These are phyloP conservation scores for Geosiphon pyriformis DNA, from an alignment of 192 early-diverging fungal genomes.

Conservation along the genomic window DNA sequence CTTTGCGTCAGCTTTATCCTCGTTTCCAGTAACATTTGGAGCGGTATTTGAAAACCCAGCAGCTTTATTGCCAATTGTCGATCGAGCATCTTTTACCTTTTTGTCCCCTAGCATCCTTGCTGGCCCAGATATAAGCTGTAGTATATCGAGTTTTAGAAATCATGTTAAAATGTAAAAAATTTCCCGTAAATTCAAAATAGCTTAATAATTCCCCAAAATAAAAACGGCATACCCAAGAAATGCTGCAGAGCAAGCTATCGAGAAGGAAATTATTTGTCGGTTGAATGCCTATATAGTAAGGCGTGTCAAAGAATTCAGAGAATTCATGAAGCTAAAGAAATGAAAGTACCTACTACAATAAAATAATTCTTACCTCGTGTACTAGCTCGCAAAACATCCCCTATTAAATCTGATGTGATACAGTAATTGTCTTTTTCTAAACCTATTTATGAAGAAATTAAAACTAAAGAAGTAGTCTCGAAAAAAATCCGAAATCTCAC, in stretches of 20 bases:
- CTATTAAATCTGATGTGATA: slow-evolving; percentile 32
- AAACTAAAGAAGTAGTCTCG: neutral
- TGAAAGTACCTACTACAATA: neutral
- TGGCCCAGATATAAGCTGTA: neutral
- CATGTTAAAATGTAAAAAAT: no score
- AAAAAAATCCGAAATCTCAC: neutral
- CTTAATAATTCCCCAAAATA: neutral
- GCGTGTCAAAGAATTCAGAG: slow-evolving; percentile 25
- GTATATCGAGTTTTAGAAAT: no score
- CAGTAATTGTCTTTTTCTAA: slow-evolving; percentile 29
- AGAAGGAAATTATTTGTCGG: slow-evolving; percentile 16
- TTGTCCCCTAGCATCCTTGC: neutral
- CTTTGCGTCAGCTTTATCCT: no score
- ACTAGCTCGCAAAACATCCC: slow-evolving; percentile 28
- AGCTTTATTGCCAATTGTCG: no score
- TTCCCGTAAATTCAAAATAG: neutral
- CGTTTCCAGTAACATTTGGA: no score
- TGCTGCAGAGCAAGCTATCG: neutral
- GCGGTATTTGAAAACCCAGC: no score
- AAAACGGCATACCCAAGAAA: neutral
- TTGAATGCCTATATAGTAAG: slow-evolving; percentile 25
- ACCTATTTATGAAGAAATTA: slow-evolving; percentile 4
- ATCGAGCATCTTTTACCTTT: neutral
- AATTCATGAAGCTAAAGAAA: slow-evolving; percentile 10
- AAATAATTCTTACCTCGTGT: slow-evolving; percentile 25